A percentile compares a stretch with the other conserved stretches of the same genome.
Conservation (phyloP, 2,329 filamentous ascomycete species). For the Aureobasidium melanogenum region DNA sequence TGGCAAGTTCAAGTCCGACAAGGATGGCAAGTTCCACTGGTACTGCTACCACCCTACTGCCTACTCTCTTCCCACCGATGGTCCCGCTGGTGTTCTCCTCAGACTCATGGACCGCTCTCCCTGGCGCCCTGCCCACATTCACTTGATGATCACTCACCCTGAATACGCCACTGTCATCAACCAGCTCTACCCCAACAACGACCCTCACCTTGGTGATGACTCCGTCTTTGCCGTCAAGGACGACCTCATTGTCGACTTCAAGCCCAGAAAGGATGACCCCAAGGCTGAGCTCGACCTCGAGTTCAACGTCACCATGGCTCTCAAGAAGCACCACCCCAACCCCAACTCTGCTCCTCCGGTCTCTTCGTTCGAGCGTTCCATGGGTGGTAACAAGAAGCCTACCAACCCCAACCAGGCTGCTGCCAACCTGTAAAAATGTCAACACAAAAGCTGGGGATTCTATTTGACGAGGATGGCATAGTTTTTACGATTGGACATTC, state of each 20-base stretch:
- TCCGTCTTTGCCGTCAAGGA: conserved; percentile 56
- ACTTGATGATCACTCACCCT: conserved; percentile 46
- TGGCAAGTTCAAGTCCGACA: conserved; percentile 64
- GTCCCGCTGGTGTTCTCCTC: conserved; percentile 45
- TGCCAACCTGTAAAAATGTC: conserved; percentile 1
- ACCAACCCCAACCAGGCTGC: conserved; percentile 3
- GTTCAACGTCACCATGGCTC: conserved; percentile 39
- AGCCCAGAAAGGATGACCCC: conserved; percentile 40
- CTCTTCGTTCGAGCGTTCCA: conserved; percentile 7
- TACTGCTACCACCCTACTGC: conserved; percentile 69
- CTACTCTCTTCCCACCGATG: conserved; percentile 62
- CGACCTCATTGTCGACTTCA: conserved; percentile 50
- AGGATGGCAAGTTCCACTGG: conserved; percentile 61
- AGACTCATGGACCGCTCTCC: conserved; percentile 48
- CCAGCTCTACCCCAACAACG: conserved; percentile 51
- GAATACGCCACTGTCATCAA: conserved; percentile 49
- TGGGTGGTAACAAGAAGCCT: not conserved
- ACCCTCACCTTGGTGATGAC: conserved; percentile 49
- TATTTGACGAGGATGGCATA: not conserved
- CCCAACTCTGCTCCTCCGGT: conserved; percentile 9
- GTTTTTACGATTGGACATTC: not conserved
- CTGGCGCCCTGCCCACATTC: conserved; percentile 54
- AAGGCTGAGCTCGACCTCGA: conserved; percentile 47
- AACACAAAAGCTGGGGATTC: not conserved
- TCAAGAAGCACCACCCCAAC: conserved; percentile 12